A percentile compares a stretch with the other conserved stretches of the same genome.
phyloP scores from a whole-genome alignment of 2,329 filamentous ascomycete species.

The Thermothelomyces thermophilus region DNA sequence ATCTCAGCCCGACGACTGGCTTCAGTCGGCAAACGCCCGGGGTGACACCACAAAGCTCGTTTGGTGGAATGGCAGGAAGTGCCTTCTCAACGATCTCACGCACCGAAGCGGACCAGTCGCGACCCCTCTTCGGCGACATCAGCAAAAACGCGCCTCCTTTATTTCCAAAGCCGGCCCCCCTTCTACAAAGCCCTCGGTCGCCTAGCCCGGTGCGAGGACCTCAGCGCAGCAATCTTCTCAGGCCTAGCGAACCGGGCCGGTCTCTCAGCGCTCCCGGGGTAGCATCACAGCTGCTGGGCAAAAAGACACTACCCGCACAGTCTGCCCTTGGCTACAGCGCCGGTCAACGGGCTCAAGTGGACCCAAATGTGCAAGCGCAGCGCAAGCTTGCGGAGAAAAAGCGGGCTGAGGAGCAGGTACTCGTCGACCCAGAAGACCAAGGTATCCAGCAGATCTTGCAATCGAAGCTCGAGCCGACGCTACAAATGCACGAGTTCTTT shows the following conservation, averaged over 20 bases:
- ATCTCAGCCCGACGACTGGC: slow-evolving; percentile 46
- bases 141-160: slow-evolving; percentile 40
- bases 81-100: slow-evolving; percentile 42
- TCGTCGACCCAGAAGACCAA: slow-evolving; percentile 64
- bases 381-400: slow-evolving; percentile 47
- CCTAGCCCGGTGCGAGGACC: slow-evolving; percentile 63
- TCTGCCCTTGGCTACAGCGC: slow-evolving; percentile 27
- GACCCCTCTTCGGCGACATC: slow-evolving; percentile 50
- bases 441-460: slow-evolving; percentile 57
- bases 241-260: slow-evolving; percentile 42
- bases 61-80: slow-evolving; percentile 41
- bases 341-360: slow-evolving; percentile 36
- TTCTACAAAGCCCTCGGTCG: slow-evolving; percentile 56
- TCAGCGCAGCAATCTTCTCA: slow-evolving; percentile 43
- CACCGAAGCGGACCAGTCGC: slow-evolving; percentile 38
- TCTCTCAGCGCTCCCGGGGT: slow-evolving; percentile 56
- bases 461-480: slow-evolving; percentile 54
- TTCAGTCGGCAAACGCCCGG: slow-evolving; percentile 41
- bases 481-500: slow-evolving; percentile 61
- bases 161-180: slow-evolving; percentile 44
- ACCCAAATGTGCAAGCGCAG: slow-evolving; percentile 45
- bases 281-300: slow-evolving; percentile 48
- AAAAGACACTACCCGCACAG: slow-evolving; percentile 32
- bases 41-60: slow-evolving; percentile 53
- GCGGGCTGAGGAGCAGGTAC: slow-evolving; percentile 48